Base-by-base conservation (phyloP, 306 rosid species). In the Malus asiatica region DNA sequence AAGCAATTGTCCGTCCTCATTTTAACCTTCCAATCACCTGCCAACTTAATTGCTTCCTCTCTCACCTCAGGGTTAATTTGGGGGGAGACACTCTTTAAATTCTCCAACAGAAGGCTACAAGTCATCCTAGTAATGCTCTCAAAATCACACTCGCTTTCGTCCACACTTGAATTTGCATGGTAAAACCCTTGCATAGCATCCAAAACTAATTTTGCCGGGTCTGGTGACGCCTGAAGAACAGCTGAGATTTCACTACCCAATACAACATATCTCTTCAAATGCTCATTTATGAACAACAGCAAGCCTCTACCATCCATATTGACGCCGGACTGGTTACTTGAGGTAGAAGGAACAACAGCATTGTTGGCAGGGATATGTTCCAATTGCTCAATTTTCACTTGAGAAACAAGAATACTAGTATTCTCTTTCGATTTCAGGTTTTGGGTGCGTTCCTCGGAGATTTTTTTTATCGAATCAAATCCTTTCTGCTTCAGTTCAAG, bases 191-290 rank as follows among this genome's bases (percentile, higher is more conserved):
- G 75, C 69, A 88, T 72, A 14, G 78, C 85, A 69, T 86, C 85
- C 53, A 86, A 77, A 63, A 86, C 92, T 81, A 82, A 77, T 76
- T 65, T 86, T 4, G 75, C 85, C 13, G 88, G 88, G 57, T 83
- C 75, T 1, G 58, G 30, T 2, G 63, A 74, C 32, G 18, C 40
- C 53, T 46, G 6, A 20, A 79, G 75, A 19, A 46, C 52, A 22
- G 68, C 68, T 38, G 67, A 40, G 18, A 73, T 8, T 40, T 59
- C 40, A 4, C 16, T 4, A 38, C 55, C 16, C 23, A 59, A 53
- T 12, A 11, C 53, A 9, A 76, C 82, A 59, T 76, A 45, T 71
- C 70, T 75, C 51, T 2, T 83, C 22, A 13, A 53, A 45, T 30
- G 32, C 62, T 45, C 78, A 42, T 45, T 76, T 59, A 89, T 74